Evolutionary conservation across 352 stramenopile genomes (phyloP), one percentile per base, ranked within the genome.

Genomic region (Globisporangium middletonii): DNA sequence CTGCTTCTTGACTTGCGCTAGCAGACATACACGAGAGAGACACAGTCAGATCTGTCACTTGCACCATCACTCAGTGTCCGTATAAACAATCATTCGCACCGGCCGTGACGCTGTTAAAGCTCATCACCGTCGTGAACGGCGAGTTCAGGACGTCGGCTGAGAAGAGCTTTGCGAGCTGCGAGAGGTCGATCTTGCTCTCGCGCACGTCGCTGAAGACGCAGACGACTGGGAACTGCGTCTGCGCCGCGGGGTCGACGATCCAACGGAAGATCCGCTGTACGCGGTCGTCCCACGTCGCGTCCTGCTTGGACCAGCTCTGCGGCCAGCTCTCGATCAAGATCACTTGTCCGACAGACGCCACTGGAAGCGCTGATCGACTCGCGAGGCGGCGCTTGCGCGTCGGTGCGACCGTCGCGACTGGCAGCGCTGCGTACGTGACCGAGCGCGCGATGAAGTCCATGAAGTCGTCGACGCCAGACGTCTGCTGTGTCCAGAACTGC

Each of bases 181-280:
- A 69, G 8, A 72, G 5, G 28, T 89, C 83, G n/a, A 91, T 68
- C 46, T 91, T 92, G 51, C 65, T 79, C 19, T 90, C 85, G 60
- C 75, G 74, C 11, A 87, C 78, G 50, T 93, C 83, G 54, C 85
- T 95, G 64, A 88, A 93, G 48, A 95, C 80, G 38, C 82, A 91
- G 15, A 95, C 59, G 11, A 91, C 74, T 18, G 85, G 81, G 54
- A 79, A 86, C 26, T 59, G 72, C 4, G 64, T 67, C 12, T 63
- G 66, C 9, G 61, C 59, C 4, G 53, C 50, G 7, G 79, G 66
- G 27, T 83, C 75, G 4, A 89, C 58, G 13, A 92, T 63, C 28
- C 68, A 63, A 30, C 72, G 71, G 57, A 86, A 88, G 16, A 86
- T 67, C 18, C 61, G 60, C 28, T 81, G 69, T 19, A 92, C 64